Percentiles rank a stretch among this genome's conserved stretches.
These are phyloP conservation scores for Stipa capillata DNA, from an alignment of 176 grass and related monocot species.

Conservation along the genomic window DNA sequence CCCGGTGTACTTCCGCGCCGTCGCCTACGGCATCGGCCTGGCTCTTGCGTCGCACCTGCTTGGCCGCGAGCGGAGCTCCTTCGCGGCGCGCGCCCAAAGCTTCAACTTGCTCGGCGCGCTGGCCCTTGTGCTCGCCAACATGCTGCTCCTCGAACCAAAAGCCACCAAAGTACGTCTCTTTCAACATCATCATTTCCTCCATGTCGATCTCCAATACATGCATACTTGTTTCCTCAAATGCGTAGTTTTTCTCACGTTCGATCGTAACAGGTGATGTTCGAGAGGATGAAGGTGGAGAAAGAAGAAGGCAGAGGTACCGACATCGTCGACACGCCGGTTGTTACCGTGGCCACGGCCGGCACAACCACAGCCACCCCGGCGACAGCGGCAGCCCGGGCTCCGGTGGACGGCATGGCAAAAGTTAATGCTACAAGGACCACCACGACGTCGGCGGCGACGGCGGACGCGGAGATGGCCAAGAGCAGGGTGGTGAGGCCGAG, in stretches of 20 bases:
- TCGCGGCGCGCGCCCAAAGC: conserved; percentile 41
- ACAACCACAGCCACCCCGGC: neutral
- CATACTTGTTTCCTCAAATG: neutral
- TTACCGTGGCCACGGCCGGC: neutral
- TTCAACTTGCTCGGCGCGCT: conserved; percentile 54
- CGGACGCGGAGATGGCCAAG: conserved; percentile 35
- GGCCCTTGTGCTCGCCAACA: conserved; percentile 45
- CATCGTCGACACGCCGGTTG: conserved; percentile 19
- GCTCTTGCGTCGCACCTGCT: conserved; percentile 45
- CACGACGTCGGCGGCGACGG: neutral
- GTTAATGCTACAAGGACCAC: neutral
- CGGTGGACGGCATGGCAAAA: neutral
- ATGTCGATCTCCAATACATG: neutral
- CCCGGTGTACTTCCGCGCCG: conserved; percentile 72
- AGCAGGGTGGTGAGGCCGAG: conserved; percentile 29
- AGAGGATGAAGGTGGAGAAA: conserved; percentile 84
- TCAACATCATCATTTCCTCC: neutral
- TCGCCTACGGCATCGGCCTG: conserved; percentile 46
- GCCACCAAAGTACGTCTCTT: conserved; percentile 49
- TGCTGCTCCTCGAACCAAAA: conserved; percentile 60
- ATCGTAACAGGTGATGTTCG: conserved; percentile 53
- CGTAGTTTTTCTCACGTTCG: neutral
- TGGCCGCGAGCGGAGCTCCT: conserved; percentile 23
- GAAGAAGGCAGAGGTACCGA: conserved; percentile 81
- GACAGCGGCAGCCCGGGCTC: neutral